Evolutionary conservation across 352 stramenopile species (phyloP).

Genomic region (Blastocystis sp.): DNA sequence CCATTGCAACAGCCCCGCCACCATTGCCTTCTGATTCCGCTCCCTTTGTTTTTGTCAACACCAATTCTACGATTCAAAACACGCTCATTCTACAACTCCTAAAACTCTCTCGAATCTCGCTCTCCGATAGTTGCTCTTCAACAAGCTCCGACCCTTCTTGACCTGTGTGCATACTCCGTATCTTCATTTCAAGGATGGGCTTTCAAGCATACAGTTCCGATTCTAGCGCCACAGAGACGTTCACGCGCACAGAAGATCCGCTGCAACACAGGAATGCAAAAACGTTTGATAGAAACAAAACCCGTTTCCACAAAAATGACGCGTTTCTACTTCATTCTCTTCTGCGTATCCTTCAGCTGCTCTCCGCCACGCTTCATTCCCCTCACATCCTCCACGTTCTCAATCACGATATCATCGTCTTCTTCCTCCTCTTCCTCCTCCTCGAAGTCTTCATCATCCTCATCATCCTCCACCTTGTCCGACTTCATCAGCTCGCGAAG

Average conservation of each 20-base stretch:
- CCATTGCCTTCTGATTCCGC: neutral
- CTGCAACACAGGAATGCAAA: too few relatives aligned
- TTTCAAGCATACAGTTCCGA: too few relatives aligned
- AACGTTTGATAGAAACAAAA: too few relatives aligned
- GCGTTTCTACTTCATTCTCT: constrained; percentile 5
- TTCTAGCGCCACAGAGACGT: too few relatives aligned
- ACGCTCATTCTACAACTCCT: neutral
- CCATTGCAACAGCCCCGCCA: neutral
- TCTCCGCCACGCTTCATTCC: constrained; percentile 15
- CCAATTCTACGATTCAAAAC: neutral
- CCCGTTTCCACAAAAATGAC: constrained; percentile 4
- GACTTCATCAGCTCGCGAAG: constrained; percentile 30
- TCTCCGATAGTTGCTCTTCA: constrained; percentile 14
- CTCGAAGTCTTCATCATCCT: neutral
- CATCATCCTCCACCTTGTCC: constrained; percentile 20
- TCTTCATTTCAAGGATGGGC: too few relatives aligned
- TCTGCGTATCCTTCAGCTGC: neutral
- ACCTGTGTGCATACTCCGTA: neutral
- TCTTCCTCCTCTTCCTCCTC: constrained; percentile 58
- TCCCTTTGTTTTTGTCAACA: neutral
- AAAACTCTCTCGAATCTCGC: constrained; percentile 53
- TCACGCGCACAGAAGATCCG: too few relatives aligned
- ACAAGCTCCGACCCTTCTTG: neutral
- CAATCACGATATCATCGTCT: constrained; percentile 31
- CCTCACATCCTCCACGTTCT: constrained; percentile 32